Evolutionary conservation across 768 basidiomycete species (phyloP).

Genomic region (Russula virescens): DNA sequence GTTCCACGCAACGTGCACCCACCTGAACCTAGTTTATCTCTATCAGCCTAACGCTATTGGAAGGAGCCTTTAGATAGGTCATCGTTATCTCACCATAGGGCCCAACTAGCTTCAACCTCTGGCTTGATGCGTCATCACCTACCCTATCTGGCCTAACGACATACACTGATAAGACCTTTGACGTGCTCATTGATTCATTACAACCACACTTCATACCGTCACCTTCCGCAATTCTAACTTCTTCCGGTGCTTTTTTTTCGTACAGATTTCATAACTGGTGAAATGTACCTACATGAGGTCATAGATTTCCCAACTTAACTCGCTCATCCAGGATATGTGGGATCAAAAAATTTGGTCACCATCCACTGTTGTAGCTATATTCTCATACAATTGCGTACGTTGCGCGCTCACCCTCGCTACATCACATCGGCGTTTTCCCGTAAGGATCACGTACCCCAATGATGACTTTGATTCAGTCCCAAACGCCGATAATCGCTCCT

Average conservation of each 20-base stretch:
- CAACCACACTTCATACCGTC: not conserved
- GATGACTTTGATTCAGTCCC: not conserved
- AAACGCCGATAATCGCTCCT: conserved; percentile 6
- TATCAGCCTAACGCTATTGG: conserved; percentile 13
- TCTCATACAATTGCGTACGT: conserved; percentile 6
- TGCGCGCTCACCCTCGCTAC: not conserved
- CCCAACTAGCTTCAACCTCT: conserved; percentile 8
- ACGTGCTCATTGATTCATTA: conserved; percentile 11
- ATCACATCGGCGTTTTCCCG: not conserved
- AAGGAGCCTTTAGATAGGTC: conserved; percentile 2
- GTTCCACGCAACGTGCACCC: conserved; percentile 4
- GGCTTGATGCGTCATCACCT: conserved; percentile 15
- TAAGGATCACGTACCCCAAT: conserved; percentile 8
- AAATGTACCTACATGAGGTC: conserved; percentile 15
- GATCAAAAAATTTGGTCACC: conserved; percentile 1
- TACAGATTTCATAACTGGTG: conserved; percentile 5
- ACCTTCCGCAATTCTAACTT: conserved; percentile 11
- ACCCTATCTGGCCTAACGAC: conserved; percentile 15
- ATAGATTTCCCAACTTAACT: conserved; percentile 2
- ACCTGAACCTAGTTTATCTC: conserved; percentile 12
- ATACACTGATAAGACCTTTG: conserved; percentile 11
- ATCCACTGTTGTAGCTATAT: conserved; percentile 8
- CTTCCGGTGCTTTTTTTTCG: conserved; percentile 3
- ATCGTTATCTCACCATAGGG: conserved; percentile 15
- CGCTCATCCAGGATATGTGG: conserved; percentile 9